Evolutionary conservation across 352 stramenopile species (phyloP), one percentile per base, ranked within the genome.

Genomic region (Globisporangium nunn): DNA sequence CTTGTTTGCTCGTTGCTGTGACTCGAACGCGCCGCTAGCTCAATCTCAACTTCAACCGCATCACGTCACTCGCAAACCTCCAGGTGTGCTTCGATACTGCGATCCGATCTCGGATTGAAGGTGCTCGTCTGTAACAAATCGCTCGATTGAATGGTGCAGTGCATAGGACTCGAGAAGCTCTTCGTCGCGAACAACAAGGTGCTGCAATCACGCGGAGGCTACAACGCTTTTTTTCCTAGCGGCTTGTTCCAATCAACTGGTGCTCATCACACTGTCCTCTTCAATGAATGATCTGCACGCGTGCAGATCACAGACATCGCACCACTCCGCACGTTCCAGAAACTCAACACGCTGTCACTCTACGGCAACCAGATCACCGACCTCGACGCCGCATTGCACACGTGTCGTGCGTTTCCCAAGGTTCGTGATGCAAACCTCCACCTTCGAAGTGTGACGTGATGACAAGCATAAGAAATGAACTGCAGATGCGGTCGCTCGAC

Each of bases 41-140:
- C 57, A 88, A 88, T 30, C 51, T 88, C 28, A 88, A 88, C 52
- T 88, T 88, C 45, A 88, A 88, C 54, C 61, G 66, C 33, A 83
- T 88, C 51, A 37, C 61, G 37, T 76, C 66, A 30, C 70, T 88
- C 15, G 71, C 74, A 1, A 65, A 64, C 28, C 59, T 87, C 6
- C 72, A 83, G 71, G 73, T 49, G 44, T 18, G 7, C 18, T 17
- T 2, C 7, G 18, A 11, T 1, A 5, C 11, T 31, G 44, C n/a
- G 5, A 4, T 48, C 15, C 41, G 23, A 30, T 23, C 10, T 12
- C n/a, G 4, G 11, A 4, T 5, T 14, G 44, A 49, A 49, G 44
- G 30, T 49, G 18, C 18, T 49, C 10, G 11, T 4, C 17, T 43
- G 17, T 12, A 43, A 43, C 37, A 43, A 43, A 17, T 17, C 37